Percentiles rank a stretch among this genome's conserved stretches.
phyloP scores from a whole-genome alignment of 345 rosid species.

The Triadica sebifera region DNA sequence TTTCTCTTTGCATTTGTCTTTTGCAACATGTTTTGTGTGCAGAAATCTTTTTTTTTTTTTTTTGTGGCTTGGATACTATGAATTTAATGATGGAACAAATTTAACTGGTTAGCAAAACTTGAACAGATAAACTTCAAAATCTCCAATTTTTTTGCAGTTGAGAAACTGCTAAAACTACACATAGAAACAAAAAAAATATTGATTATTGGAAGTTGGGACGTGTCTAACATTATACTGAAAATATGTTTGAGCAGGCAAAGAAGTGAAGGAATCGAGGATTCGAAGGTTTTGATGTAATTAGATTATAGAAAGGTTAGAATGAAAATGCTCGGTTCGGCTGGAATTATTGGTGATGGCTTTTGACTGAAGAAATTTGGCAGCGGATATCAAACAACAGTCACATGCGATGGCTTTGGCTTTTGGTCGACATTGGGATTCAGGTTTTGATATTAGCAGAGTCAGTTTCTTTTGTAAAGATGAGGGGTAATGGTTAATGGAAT shows the following conservation, averaged over 20 bases:
- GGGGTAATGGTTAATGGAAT: background rate
- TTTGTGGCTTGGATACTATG: too few species aligned
- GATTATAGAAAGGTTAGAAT: background rate
- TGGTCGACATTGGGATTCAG: background rate
- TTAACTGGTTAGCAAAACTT: too few species aligned
- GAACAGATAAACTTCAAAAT: too few species aligned
- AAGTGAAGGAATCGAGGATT: conserved; percentile 5
- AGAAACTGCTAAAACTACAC: background rate
- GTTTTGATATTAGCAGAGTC: background rate
- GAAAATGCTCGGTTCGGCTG: too few species aligned
- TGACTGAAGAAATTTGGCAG: background rate
- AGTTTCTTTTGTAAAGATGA: conserved; percentile 5
- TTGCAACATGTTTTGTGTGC: conserved; percentile 24
- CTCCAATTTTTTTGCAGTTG: too few species aligned
- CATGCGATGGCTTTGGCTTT: background rate
- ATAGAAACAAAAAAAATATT: too few species aligned
- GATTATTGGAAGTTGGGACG: background rate
- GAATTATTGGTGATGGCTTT: background rate
- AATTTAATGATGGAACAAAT: too few species aligned
- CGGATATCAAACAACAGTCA: background rate
- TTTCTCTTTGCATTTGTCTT: background rate
- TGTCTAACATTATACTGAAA: background rate
- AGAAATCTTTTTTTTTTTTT: background rate
- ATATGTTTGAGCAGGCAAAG: conserved; percentile 24
- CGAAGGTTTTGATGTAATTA: background rate